Evolutionary conservation across 257 asterid species (phyloP), one percentile per base, ranked within the genome.

Genomic region (Solanum chilense): DNA sequence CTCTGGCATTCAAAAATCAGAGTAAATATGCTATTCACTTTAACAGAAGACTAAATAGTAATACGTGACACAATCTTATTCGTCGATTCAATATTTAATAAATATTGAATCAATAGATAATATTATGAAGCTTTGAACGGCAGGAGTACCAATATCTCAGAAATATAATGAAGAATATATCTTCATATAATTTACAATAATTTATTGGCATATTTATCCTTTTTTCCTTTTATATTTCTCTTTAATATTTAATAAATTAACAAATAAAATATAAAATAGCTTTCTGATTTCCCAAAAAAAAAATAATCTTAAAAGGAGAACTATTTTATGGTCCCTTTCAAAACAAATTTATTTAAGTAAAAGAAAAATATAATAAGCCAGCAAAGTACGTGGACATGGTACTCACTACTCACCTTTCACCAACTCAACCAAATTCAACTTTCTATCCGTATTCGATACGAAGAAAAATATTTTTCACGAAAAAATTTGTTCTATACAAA

Each of bases 81-180:
- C 5, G 1, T 33, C 1, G 35, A 33, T 33, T 33, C 1, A 33
- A 33, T 33, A 33, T 33, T 33, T 4, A 33, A 33, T 33, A 33
- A 33, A 33, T 33, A 0, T 33, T 33, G 35, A 0, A 0, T 33
- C 5, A 5, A 33, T 3, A 3, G 1, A 33, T 33, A 33, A 33
- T 0, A 33, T 33, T 33, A 33, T 4, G 35, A 33, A 33, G 5
- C 0, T 33, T 33, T 33, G 5, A 33, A 33, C 5, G 35, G 0
- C 35, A 33, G 1, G 35, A 3, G 0, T 0, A 33, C 35, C 5
- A 33, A 4, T 33, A 3, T 33, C 35, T 4, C 5, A 33, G 5
- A 33, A 33, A 33, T 33, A 33, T 33, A 1, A 33, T 1, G 5
- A 1, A 3, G 35, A 33, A 33, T 33, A 33, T 33, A 33, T 33